Evolutionary conservation across 371 early-diverging fungal genomes (phyloP), one percentile per base, ranked within the genome.

Genomic region (Mucor velutinosus): DNA sequence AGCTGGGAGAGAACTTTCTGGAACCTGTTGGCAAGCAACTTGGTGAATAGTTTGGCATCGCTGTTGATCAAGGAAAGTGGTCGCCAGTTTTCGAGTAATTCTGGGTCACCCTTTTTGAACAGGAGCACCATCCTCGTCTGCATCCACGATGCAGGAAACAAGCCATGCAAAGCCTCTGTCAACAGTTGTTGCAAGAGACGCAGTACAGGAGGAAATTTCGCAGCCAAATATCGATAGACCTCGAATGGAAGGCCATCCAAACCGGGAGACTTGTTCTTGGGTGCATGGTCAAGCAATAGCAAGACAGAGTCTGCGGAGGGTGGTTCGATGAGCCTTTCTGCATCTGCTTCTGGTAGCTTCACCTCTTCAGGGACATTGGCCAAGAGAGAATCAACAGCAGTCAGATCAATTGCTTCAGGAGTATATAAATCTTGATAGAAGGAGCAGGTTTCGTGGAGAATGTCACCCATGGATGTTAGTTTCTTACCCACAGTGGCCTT

Each of bases 221-320:
- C 12, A 65, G 21, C 7, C 6, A 68, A 41, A 4, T 19, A 21
- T 21, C 51, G 25, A 47, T 74, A 72, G 4, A 77, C 19, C 33
- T 76, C 76, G 63, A 75, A 81, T 23, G 74, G 73, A 7, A 81
- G 17, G 2, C 76, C 81, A 53, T 77, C 74, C 7, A 69, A 17
- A 0, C 81, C 72, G 6, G 6, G 6, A 30, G 30, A 30, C 30
- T 30, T 30, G 30, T 30, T 30, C 30, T 30, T 6, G 30, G 30
- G 2, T 30, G 2, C 30, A 30, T 30, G 30, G 30, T 30, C 30
- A 30, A 30, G 30, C 30, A 30, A 30, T 6, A 6, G 4, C 30
- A 30, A 6, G 6, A 6, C 4, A 30, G 30, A 30, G 30, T 30
- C 30, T 30, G 4, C 6, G 30, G 30, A 30, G 30, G n/a, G n/a